phyloP scores from a whole-genome alignment of 1,139 yeast species.

The Yamadazyma dushanensis region DNA sequence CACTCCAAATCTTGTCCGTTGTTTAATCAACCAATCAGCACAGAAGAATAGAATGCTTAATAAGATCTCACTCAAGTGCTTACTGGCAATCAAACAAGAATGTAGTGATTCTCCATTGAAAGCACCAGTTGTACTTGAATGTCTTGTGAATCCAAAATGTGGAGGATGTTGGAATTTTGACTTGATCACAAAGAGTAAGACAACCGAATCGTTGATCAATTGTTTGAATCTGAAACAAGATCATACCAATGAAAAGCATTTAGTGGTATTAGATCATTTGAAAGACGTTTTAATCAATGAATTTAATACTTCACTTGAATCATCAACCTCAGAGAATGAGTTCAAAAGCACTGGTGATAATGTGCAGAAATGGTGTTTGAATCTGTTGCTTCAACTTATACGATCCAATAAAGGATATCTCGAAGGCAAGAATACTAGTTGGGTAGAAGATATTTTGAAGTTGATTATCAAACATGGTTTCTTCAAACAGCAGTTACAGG shows the following conservation, averaged over 20 bases:
- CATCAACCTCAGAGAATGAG: constrained; percentile 17
- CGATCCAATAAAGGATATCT: constrained; percentile 44
- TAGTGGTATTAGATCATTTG: constrained; percentile 20
- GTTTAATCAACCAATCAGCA: constrained; percentile 75
- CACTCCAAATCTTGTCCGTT: constrained; percentile 70
- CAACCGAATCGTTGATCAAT: constrained; percentile 53
- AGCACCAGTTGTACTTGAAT: constrained; percentile 48
- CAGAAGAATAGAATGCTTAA: constrained; percentile 66
- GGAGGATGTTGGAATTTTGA: constrained; percentile 79
- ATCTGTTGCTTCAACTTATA: constrained; percentile 59
- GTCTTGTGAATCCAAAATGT: constrained; percentile 46
- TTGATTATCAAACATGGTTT: constrained; percentile 57
- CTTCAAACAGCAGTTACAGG: constrained; percentile 45
- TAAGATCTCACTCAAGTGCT: constrained; percentile 59
- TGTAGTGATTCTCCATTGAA: constrained; percentile 40
- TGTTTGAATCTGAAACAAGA: constrained; percentile 24
- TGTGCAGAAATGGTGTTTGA: constrained; percentile 66
- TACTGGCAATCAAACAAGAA: constrained; percentile 42
- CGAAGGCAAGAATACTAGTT: constrained; percentile 6
- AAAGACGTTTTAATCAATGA: constrained; percentile 25
- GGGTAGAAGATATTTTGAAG: constrained; percentile 49
- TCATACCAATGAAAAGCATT: constrained; percentile 6
- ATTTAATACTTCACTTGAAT: constrained; percentile 25
- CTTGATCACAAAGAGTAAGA: constrained; percentile 70
- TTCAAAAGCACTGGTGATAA: constrained; percentile 36